These are phyloP conservation scores for Amyloporia xantha DNA, from an alignment of 768 basidiomycete species.

Conservation along the genomic window DNA sequence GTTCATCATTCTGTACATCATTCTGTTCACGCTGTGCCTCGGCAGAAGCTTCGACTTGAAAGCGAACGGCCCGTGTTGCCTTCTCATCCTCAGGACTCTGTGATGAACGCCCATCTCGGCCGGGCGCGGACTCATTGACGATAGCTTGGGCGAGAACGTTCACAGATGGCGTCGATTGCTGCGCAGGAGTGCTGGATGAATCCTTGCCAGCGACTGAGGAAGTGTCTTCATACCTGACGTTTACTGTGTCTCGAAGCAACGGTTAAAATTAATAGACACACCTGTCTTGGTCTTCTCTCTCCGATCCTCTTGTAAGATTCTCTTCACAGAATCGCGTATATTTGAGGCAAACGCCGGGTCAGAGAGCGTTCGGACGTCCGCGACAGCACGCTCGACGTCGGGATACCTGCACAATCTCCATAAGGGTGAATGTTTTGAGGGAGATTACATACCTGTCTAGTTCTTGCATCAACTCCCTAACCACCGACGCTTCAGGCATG, in stretches of 20 bases:
- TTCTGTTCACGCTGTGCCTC: too few relatives aligned
- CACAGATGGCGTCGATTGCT: background rate
- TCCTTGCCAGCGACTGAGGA: background rate
- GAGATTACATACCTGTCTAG: slow-evolving; percentile 50
- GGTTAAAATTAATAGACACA: background rate
- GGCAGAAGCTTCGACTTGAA: background rate
- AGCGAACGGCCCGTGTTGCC: background rate
- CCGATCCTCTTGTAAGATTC: slow-evolving; percentile 27
- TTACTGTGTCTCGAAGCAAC: background rate
- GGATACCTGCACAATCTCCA: slow-evolving; percentile 42
- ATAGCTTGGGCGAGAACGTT: background rate
- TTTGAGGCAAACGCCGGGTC: slow-evolving; percentile 26
- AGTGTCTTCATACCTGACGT: background rate
- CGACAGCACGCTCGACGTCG: slow-evolving; percentile 54
- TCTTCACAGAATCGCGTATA: slow-evolving; percentile 29
- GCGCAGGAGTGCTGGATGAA: background rate
- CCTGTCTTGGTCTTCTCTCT: too few relatives aligned
- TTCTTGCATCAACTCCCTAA: slow-evolving; percentile 63
- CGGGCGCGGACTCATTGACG: too few relatives aligned
- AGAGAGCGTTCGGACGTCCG: slow-evolving; percentile 15
- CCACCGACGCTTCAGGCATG: slow-evolving; percentile 44
- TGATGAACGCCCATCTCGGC: too few relatives aligned
- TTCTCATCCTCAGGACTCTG: background rate
- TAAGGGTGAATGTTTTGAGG: background rate
- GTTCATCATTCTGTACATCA: too few relatives aligned